phyloP scores from a whole-genome alignment of 192 early-diverging fungal species.

The Backusella westeae region DNA sequence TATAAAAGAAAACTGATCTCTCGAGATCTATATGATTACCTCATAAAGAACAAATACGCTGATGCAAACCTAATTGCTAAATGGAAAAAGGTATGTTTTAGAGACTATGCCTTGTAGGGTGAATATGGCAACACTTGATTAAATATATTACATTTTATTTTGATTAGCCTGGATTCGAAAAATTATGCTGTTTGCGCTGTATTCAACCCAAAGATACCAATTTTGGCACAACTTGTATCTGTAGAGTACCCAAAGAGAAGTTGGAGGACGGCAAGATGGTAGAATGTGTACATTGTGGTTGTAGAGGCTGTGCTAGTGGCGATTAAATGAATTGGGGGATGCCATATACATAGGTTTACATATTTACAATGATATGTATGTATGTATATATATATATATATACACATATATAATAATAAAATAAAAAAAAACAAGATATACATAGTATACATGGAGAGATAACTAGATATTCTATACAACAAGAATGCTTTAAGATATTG shows the following conservation, averaged over 20 bases:
- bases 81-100: slow-evolving; percentile 82
- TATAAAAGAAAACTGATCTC: slow-evolving; percentile 95
- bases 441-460: not conserved
- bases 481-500: not conserved
- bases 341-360: not conserved
- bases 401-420: not conserved
- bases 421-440: not conserved
- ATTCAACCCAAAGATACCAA: slow-evolving; percentile 98
- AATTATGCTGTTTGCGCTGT: slow-evolving; percentile 94
- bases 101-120: not conserved
- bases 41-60: slow-evolving; percentile 87
- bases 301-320: slow-evolving; percentile 72
- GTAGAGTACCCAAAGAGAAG: slow-evolving; percentile 90
- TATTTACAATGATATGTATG: not conserved
- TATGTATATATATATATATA: not conserved
- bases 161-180: slow-evolving; percentile 86
- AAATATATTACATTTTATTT: not conserved
- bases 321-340: slow-evolving; percentile 21
- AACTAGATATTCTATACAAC: not conserved
- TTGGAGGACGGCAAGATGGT: slow-evolving; percentile 88
- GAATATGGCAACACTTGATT: not conserved
- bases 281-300: slow-evolving; percentile 96
- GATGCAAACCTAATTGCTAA: slow-evolving; percentile 96
- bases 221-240: slow-evolving; percentile 96
- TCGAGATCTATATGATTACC: slow-evolving; percentile 89